Evolutionary conservation across 768 basidiomycete genomes (phyloP).

Genomic region (Podaxis rugospora): DNA sequence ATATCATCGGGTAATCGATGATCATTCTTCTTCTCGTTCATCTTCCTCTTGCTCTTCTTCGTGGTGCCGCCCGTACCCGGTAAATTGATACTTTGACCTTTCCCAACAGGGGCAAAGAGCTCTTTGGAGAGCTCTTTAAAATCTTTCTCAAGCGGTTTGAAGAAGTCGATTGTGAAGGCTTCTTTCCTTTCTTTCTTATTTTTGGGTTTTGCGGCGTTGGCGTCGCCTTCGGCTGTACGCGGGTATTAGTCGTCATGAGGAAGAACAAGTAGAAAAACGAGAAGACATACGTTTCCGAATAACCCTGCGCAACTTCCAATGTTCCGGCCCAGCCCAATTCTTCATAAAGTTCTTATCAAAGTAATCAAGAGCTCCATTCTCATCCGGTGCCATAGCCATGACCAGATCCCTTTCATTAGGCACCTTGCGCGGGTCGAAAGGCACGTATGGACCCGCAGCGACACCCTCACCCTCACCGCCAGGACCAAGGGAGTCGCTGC

Average conservation of each 20-base stretch:
- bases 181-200: slow-evolving; percentile 72
- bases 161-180: slow-evolving; percentile 79
- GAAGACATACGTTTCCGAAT: slow-evolving; percentile 63
- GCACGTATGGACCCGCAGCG: slow-evolving; percentile 50
- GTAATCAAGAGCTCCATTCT: slow-evolving; percentile 73
- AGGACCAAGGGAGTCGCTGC: slow-evolving; percentile 40
- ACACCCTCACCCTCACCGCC: slow-evolving; percentile 34
- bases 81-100: slow-evolving; percentile 64
- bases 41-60: slow-evolving; percentile 45
- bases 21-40: slow-evolving; percentile 64
- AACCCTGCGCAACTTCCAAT: slow-evolving; percentile 92
- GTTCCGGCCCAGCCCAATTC: slow-evolving; percentile 99
- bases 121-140: slow-evolving; percentile 61
- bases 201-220: slow-evolving; percentile 45
- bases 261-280: not conserved
- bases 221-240: slow-evolving; percentile 31
- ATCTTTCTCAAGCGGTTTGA: slow-evolving; percentile 52
- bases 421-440: slow-evolving; percentile 82
- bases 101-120: slow-evolving; percentile 74
- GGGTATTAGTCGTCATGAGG: not conserved
- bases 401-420: slow-evolving; percentile 78
- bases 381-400: slow-evolving; percentile 74
- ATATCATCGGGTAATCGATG: slow-evolving; percentile 92
- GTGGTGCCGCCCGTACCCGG: slow-evolving; percentile 46
- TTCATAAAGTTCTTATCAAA: slow-evolving; percentile 84